Conservation (phyloP, 192 early-diverging fungal species). For the Podila epicladia region DNA sequence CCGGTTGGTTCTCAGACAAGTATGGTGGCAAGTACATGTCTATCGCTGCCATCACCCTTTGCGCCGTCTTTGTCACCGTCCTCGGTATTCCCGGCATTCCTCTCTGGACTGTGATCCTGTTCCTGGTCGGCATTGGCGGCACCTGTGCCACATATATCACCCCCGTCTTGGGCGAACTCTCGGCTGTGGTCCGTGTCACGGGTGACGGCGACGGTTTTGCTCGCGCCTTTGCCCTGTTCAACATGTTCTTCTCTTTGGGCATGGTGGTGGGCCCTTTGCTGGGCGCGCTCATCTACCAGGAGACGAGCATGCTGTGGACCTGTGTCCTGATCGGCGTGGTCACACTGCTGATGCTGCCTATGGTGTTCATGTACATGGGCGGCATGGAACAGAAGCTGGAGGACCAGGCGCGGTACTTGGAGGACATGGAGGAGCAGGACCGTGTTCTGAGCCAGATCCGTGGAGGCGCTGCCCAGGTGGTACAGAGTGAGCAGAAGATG, state of each 20-base stretch:
- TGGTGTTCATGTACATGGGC: conserved; percentile 35
- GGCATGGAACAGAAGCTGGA: conserved; percentile 24
- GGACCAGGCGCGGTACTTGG: conserved; percentile 30
- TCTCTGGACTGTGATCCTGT: conserved; percentile 47
- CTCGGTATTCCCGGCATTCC: conserved; percentile 28
- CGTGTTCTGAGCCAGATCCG: conserved; percentile 11
- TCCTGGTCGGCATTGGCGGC: conserved; percentile 44
- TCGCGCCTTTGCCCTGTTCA: conserved; percentile 53
- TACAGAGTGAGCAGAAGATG: background rate
- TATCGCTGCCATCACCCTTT: conserved; percentile 14
- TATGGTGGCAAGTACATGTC: conserved; percentile 54
- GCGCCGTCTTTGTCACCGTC: conserved; percentile 14
- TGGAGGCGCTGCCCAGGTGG: background rate
- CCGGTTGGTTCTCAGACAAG: conserved; percentile 56
- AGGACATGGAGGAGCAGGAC: conserved; percentile 19
- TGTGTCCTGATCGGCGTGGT: conserved; percentile 28
- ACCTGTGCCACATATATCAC: conserved; percentile 48
- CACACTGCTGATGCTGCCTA: conserved; percentile 10
- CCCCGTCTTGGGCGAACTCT: conserved; percentile 57
- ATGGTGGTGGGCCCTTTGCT: conserved; percentile 27
- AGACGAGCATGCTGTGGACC: conserved; percentile 35
- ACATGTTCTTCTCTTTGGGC: conserved; percentile 49
- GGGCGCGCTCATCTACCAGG: conserved; percentile 24
- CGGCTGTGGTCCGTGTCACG: conserved; percentile 39
- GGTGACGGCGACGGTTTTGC: conserved; percentile 54